A percentile compares a stretch with the other conserved stretches of the same genome.
Evolutionary conservation across 2,329 filamentous ascomycete genomes (phyloP).

Genomic region (Fusarium begoniae): DNA sequence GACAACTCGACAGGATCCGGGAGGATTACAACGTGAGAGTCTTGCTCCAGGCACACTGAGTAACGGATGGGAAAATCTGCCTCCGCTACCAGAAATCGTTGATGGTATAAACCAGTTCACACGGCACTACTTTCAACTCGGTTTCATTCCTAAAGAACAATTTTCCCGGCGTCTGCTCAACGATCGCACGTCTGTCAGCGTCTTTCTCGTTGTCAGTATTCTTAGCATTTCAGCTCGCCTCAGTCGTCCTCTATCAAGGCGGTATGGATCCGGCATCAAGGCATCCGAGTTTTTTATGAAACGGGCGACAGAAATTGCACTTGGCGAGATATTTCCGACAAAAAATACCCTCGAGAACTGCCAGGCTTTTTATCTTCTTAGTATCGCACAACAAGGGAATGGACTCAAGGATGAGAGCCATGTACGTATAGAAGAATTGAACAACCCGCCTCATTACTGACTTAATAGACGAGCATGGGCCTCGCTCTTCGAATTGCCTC

Average conservation of each 20-base stretch:
- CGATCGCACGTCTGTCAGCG: slow-evolving; percentile 58
- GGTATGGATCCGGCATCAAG: slow-evolving; percentile 60
- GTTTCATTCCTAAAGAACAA: slow-evolving; percentile 64
- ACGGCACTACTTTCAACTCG: slow-evolving; percentile 66
- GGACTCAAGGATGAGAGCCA: slow-evolving; percentile 63
- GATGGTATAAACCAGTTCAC: slow-evolving; percentile 64
- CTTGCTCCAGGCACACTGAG: slow-evolving; percentile 35
- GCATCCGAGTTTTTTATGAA: slow-evolving; percentile 65
- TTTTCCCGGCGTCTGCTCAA: slow-evolving; percentile 59
- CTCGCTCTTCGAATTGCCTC: slow-evolving; percentile 66
- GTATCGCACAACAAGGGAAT: slow-evolving; percentile 67
- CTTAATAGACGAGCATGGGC: slow-evolving; percentile 62
- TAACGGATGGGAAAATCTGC: slow-evolving; percentile 61
- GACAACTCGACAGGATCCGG: slow-evolving; percentile 51
- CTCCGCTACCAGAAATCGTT: slow-evolving; percentile 59
- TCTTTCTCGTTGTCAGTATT: slow-evolving; percentile 64
- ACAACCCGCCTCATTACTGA: neutral
- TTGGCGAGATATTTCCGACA: slow-evolving; percentile 60
- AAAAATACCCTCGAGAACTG: slow-evolving; percentile 61
- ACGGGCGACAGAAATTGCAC: slow-evolving; percentile 57
- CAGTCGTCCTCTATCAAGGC: slow-evolving; percentile 57
- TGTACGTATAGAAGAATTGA: slow-evolving; percentile 49
- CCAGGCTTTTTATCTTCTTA: slow-evolving; percentile 67
- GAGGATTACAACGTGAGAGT: slow-evolving; percentile 49
- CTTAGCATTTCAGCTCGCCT: slow-evolving; percentile 66